phyloP scores from a whole-genome alignment of 2,329 filamentous ascomycete genomes.

The Trichophyton simii region DNA sequence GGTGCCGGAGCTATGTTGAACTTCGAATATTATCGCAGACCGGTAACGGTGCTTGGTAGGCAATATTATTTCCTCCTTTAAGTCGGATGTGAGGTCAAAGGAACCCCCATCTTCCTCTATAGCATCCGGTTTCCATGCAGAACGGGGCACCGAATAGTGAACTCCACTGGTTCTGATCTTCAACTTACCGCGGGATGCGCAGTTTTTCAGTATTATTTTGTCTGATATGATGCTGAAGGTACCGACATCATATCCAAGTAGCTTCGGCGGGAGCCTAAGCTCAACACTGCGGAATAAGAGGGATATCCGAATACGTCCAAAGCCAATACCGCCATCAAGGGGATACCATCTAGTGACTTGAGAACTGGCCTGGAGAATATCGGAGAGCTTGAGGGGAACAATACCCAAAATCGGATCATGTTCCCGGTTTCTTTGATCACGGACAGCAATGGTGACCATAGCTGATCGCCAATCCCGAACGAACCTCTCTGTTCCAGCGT shows the following conservation, averaged over 20 bases:
- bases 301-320: slow-evolving; percentile 77
- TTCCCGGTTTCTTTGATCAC: slow-evolving; percentile 77
- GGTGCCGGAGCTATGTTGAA: slow-evolving; percentile 61
- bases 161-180: slow-evolving; percentile 75
- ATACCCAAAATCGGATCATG: slow-evolving; percentile 92
- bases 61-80: slow-evolving; percentile 51
- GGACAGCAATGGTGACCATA: slow-evolving; percentile 76
- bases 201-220: slow-evolving; percentile 52
- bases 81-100: slow-evolving; percentile 44
- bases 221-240: slow-evolving; percentile 79
- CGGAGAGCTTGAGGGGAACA: slow-evolving; percentile 73
- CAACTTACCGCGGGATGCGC: slow-evolving; percentile 53
- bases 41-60: slow-evolving; percentile 86
- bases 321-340: slow-evolving; percentile 87
- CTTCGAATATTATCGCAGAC: slow-evolving; percentile 79
- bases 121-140: slow-evolving; percentile 44
- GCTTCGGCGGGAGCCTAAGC: slow-evolving; percentile 66
- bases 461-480: slow-evolving; percentile 83
- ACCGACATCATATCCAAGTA: slow-evolving; percentile 89
- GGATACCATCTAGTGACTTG: slow-evolving; percentile 90
- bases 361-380: slow-evolving; percentile 76
- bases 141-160: slow-evolving; percentile 54
- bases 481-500: slow-evolving; percentile 87
- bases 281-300: slow-evolving; percentile 83
- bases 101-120: slow-evolving; percentile 45